Conservation (phyloP, 2,329 filamentous ascomycete species). For the Pyrenophora teres region DNA sequence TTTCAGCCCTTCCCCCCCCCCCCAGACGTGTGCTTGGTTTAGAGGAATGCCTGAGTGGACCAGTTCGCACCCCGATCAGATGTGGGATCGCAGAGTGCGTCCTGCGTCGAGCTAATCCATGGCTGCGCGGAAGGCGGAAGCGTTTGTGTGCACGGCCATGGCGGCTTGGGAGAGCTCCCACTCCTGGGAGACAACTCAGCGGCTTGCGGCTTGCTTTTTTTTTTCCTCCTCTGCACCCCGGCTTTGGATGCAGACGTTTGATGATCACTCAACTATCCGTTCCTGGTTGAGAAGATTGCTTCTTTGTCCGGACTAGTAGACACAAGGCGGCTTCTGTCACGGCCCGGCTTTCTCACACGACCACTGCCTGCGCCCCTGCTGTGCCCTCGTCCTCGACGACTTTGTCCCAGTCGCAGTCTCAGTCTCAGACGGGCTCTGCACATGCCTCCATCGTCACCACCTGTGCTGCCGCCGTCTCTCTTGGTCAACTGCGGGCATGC, state of each 20-base stretch:
- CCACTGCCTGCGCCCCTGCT: constrained; percentile 38
- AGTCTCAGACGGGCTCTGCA: constrained; percentile 43
- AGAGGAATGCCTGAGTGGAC: constrained; percentile 22
- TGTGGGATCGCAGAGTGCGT: constrained; percentile 26
- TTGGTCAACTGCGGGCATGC: constrained; percentile 27
- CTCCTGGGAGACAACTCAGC: constrained; percentile 19
- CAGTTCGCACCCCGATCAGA: constrained; percentile 24
- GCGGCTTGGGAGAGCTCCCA: constrained; percentile 9
- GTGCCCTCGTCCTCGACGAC: constrained; percentile 37
- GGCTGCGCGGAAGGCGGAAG: constrained; percentile 43
- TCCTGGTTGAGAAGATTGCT: constrained; percentile 31
- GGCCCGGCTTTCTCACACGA: constrained; percentile 36
- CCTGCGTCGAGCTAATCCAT: constrained; percentile 27
- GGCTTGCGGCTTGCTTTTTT: constrained; percentile 27
- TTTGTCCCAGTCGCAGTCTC: constrained; percentile 41
- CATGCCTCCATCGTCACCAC: constrained; percentile 35
- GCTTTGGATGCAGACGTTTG: constrained; percentile 18
- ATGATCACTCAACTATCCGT: too few species aligned
- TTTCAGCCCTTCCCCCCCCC: constrained; percentile 5
- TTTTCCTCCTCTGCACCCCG: constrained; percentile 35
- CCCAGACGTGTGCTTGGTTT: constrained; percentile 20
- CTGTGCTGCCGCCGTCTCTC: constrained; percentile 34
- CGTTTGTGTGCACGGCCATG: constrained; percentile 37
- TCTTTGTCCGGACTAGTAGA: constrained; percentile 32
- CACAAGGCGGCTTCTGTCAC: constrained; percentile 38